These are phyloP conservation scores for Trebouxia sp. DNA, from an alignment of 139 green algal genomes.

Conservation along the genomic window DNA sequence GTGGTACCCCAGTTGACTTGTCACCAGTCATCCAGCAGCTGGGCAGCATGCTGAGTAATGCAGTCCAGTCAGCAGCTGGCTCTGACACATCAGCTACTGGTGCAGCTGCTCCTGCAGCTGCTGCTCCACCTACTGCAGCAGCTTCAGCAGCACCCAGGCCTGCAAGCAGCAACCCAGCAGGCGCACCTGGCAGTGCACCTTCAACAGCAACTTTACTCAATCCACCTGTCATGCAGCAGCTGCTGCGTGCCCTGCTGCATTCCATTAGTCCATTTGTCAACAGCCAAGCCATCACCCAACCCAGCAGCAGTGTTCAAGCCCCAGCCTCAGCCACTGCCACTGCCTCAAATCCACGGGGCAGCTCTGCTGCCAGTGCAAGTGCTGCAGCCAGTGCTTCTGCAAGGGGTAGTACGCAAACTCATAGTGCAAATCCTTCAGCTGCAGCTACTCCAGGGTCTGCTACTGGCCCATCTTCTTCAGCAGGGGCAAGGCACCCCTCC, in stretches of 20 bases:
- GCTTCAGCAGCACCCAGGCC: not conserved
- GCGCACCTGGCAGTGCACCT: not conserved
- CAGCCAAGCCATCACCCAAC: too few relatives aligned
- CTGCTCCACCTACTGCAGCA: not conserved
- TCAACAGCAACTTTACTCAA: not conserved
- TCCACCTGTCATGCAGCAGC: not conserved
- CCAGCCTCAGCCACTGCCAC: not conserved
- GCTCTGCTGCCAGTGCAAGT: not conserved
- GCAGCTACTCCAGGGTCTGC: not conserved
- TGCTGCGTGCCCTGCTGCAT: slow-evolving; percentile 1
- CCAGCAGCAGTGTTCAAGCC: too few relatives aligned
- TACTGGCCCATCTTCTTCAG: not conserved
- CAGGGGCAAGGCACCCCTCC: too few relatives aligned
- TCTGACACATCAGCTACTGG: not conserved
- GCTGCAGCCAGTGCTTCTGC: not conserved
- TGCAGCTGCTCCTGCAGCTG: not conserved
- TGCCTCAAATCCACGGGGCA: too few relatives aligned
- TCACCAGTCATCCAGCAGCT: not conserved
- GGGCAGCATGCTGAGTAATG: not conserved
- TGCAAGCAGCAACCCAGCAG: not conserved
- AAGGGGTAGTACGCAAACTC: not conserved
- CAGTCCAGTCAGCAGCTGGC: not conserved
- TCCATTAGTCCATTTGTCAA: not conserved
- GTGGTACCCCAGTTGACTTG: not conserved
- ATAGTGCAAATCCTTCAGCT: too few relatives aligned